phyloP scores from a whole-genome alignment of 352 stramenopile genomes.

The Phytopythium montanum region DNA sequence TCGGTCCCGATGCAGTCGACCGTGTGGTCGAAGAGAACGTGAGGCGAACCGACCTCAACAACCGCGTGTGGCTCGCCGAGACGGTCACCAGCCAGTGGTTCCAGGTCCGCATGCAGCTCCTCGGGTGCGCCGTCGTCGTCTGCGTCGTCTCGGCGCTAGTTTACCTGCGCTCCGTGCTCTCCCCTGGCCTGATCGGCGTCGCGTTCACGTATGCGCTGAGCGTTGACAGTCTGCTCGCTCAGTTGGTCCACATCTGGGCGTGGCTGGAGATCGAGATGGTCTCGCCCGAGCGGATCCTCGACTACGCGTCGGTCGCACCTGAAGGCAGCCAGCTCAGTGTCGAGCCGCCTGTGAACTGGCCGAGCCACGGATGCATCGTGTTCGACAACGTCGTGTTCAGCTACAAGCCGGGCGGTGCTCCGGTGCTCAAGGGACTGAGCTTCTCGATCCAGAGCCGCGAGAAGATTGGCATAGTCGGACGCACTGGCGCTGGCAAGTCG shows the following conservation, averaged over 20 bases:
- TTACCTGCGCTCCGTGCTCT: conserved; percentile 24
- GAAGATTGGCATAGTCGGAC: conserved; percentile 84
- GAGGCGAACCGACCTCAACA: conserved; percentile 23
- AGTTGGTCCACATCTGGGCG: conserved; percentile 20
- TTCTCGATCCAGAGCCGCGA: conserved; percentile 55
- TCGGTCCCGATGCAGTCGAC: conserved; percentile 17
- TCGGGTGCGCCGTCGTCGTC: conserved; percentile 34
- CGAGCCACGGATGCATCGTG: conserved; percentile 46
- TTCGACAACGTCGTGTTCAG: conserved; percentile 78
- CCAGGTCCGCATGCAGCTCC: conserved; percentile 35
- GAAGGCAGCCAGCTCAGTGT: conserved; percentile 21
- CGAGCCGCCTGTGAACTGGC: conserved; percentile 35
- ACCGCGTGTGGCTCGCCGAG: conserved; percentile 21
- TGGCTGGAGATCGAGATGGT: conserved; percentile 43
- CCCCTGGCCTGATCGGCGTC: conserved; percentile 70
- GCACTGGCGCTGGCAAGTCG: conserved; percentile 84
- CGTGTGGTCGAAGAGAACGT: conserved; percentile 19
- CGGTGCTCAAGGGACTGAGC: conserved; percentile 48
- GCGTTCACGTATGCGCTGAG: conserved; percentile 87
- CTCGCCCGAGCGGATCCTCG: conserved; percentile 37
- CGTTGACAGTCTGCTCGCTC: conserved; percentile 33
- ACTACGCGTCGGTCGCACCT: conserved; percentile 31
- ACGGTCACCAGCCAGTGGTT: conserved; percentile 36
- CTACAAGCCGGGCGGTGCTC: conserved; percentile 55
- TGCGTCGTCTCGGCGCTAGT: conserved; percentile 31